phyloP scores from a whole-genome alignment of 257 asterid genomes.

The Voacanga thouarsii region DNA sequence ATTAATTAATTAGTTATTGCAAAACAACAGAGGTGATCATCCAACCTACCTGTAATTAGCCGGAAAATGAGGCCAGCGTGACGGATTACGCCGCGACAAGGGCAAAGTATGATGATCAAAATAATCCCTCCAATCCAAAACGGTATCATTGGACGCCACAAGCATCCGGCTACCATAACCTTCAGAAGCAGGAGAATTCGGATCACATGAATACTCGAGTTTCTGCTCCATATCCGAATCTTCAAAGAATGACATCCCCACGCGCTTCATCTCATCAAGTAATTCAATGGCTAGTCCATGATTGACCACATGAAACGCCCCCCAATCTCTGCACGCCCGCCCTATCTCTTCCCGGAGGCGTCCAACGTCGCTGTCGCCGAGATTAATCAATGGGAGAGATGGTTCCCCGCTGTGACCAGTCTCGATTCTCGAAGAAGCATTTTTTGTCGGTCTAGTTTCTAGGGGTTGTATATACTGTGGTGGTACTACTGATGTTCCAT shows the following conservation, averaged over 20 bases:
- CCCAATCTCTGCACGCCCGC: constrained; percentile 76
- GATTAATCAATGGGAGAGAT: constrained; percentile 47
- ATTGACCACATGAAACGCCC: constrained; percentile 77
- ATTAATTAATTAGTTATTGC: background rate
- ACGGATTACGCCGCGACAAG: constrained; percentile 57
- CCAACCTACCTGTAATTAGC: constrained; percentile 57
- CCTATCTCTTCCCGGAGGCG: constrained; percentile 31
- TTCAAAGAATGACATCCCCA: constrained; percentile 61
- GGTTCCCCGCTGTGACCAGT: background rate
- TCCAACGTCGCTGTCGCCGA: constrained; percentile 18
- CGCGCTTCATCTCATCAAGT: constrained; percentile 51
- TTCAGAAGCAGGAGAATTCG: constrained; percentile 72
- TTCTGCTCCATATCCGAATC: constrained; percentile 59
- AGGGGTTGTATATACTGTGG: constrained; percentile 67
- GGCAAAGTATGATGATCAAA: constrained; percentile 87
- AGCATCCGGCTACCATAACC: constrained; percentile 95
- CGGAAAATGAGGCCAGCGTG: constrained; percentile 73
- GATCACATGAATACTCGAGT: constrained; percentile 55
- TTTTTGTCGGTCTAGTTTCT: constrained; percentile 42
- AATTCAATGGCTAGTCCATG: constrained; percentile 55
- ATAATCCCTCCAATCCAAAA: constrained; percentile 96
- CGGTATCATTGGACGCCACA: constrained; percentile 57
- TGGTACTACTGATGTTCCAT: constrained; percentile 45
- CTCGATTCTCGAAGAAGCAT: background rate
- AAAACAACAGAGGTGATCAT: background rate